A percentile compares a stretch with the other conserved stretches of the same genome.
phyloP scores from a whole-genome alignment of 305 asterid genomes.

The Stenogyne calaminthoides region DNA sequence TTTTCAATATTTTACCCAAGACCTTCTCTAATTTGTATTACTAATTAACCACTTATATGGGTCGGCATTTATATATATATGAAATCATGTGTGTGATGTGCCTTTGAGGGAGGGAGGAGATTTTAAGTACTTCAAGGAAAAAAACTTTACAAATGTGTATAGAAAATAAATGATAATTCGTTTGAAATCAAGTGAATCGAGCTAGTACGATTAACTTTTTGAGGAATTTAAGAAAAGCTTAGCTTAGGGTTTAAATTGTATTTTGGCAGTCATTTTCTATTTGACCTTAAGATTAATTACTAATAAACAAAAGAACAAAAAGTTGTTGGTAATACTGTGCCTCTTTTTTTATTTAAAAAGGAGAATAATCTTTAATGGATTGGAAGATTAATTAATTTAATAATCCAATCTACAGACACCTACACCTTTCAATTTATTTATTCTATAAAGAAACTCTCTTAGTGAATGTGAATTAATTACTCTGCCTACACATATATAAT shows the following conservation, averaged over 20 bases:
- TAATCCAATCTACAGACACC: conserved; percentile 22
- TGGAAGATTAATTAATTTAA: conserved; percentile 19
- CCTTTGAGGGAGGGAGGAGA: background rate
- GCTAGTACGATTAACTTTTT: conserved; percentile 33
- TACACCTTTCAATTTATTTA: conserved; percentile 20
- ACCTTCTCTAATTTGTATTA: too few species aligned
- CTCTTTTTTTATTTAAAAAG: conserved; percentile 29
- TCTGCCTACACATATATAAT: background rate
- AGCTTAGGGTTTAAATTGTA: conserved; percentile 35
- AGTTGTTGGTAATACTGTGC: conserved; percentile 37
- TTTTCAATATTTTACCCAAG: too few species aligned
- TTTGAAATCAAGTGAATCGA: conserved; percentile 28
- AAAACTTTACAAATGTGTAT: conserved; percentile 2
- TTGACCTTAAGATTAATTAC: conserved; percentile 37
- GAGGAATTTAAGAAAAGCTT: conserved; percentile 35
- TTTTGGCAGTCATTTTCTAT: conserved; percentile 46
- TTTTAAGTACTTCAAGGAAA: background rate
- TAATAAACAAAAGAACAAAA: conserved; percentile 31
- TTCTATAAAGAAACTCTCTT: background rate
- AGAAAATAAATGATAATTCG: conserved; percentile 5
- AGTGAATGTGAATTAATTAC: background rate
- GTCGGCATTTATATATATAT: background rate
- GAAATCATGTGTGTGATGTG: background rate
- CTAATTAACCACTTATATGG: too few species aligned
- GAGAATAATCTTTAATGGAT: conserved; percentile 28